phyloP scores from a whole-genome alignment of 1,284 basidiomycete genomes.

The Naganishia liquefaciens region DNA sequence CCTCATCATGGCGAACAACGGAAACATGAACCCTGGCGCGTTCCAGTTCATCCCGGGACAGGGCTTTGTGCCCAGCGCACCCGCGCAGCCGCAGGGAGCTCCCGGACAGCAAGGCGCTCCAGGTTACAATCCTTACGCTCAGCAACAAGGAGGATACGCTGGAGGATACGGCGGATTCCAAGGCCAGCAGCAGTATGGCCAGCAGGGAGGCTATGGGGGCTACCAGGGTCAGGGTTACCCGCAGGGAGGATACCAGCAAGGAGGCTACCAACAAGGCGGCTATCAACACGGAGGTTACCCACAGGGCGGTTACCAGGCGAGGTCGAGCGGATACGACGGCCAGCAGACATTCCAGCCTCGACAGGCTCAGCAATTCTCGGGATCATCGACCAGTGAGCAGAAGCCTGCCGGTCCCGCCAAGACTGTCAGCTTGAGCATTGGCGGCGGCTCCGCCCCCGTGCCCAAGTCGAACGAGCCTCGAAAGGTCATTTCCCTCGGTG shows the following conservation, averaged over 20 bases:
- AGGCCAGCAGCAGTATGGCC: constrained; percentile 26
- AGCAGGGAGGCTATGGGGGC: constrained; percentile 29
- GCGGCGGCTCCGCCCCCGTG: constrained; percentile 20
- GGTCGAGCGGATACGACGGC: constrained; percentile 18
- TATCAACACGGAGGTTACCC: constrained; percentile 13
- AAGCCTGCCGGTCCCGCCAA: constrained; percentile 33
- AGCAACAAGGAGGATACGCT: constrained; percentile 28
- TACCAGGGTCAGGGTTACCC: constrained; percentile 19
- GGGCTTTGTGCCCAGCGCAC: constrained; percentile 29
- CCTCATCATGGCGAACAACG: constrained; percentile 19
- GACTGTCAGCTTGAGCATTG: constrained; percentile 33
- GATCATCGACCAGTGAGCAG: not conserved
- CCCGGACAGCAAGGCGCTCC: constrained; percentile 23
- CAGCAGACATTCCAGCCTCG: constrained; percentile 28
- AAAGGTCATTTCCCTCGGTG: constrained; percentile 30
- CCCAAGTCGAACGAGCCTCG: constrained; percentile 25
- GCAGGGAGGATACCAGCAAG: constrained; percentile 10
- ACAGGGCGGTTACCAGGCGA: constrained; percentile 16
- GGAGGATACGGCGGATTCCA: constrained; percentile 28
- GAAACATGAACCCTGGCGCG: constrained; percentile 34
- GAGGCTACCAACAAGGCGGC: not conserved
- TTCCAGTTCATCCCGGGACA: constrained; percentile 34
- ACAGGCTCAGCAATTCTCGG: constrained; percentile 19
- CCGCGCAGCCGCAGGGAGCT: constrained; percentile 21
- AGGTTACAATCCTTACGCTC: constrained; percentile 33